A percentile compares a stretch with the other conserved stretches of the same genome.
phyloP scores from a whole-genome alignment of 805 yeast species.

The Helenozyma rhizophorensis region DNA sequence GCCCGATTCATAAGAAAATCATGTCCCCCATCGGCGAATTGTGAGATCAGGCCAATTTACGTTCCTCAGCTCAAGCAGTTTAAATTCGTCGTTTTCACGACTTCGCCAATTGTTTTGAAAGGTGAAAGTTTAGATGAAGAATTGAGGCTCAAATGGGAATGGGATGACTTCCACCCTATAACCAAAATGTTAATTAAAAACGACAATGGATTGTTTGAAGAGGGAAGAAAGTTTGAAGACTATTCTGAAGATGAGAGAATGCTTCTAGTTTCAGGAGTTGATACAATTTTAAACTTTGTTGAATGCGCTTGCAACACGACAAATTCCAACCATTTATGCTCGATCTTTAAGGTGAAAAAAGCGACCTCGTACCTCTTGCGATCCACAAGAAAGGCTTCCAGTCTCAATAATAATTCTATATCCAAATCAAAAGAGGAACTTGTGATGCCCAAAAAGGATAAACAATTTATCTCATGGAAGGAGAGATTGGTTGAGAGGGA shows the following conservation, averaged over 20 bases:
- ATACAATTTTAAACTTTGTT: slow-evolving; percentile 54
- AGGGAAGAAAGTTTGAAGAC: slow-evolving; percentile 47
- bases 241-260: slow-evolving; percentile 51
- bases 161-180: slow-evolving; percentile 81
- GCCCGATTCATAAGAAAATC: slow-evolving; percentile 72
- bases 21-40: slow-evolving; percentile 63
- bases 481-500: slow-evolving; percentile 30
- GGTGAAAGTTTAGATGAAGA: slow-evolving; percentile 46
- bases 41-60: slow-evolving; percentile 51
- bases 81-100: slow-evolving; percentile 55
- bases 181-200: slow-evolving; percentile 39
- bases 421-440: slow-evolving; percentile 37
- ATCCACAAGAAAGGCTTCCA: slow-evolving; percentile 50
- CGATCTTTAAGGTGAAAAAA: slow-evolving; percentile 56
- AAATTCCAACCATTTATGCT: slow-evolving; percentile 42
- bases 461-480: slow-evolving; percentile 34
- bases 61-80: slow-evolving; percentile 36
- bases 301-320: slow-evolving; percentile 59
- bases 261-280: slow-evolving; percentile 55
- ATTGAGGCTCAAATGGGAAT: slow-evolving; percentile 78
- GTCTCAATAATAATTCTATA: slow-evolving; percentile 31
- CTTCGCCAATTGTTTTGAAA: slow-evolving; percentile 42
- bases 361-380: slow-evolving; percentile 57
- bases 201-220: slow-evolving; percentile 17
- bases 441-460: slow-evolving; percentile 25